phyloP scores from a whole-genome alignment of 768 basidiomycete species.

The Lentinula sp. region DNA sequence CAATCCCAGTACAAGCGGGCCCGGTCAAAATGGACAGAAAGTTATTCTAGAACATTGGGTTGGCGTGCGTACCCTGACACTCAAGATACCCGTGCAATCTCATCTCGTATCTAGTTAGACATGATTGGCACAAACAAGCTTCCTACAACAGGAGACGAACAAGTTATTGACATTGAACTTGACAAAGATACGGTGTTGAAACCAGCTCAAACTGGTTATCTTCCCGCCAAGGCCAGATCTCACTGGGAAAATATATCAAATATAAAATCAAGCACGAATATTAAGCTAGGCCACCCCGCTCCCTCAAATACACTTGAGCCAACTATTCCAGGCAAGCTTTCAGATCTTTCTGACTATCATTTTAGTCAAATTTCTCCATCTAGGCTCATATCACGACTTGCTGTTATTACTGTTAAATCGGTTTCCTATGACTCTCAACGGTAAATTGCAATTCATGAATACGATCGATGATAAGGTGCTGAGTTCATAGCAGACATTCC shows the following conservation, averaged over 20 bases:
- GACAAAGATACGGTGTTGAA: slow-evolving; percentile 39
- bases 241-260: slow-evolving; percentile 28
- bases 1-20: slow-evolving; percentile 21
- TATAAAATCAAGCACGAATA: background rate
- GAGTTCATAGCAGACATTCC: background rate
- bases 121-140: slow-evolving; percentile 6
- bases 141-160: slow-evolving; percentile 40
- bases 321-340: background rate
- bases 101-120: slow-evolving; percentile 29
- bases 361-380: too few relatives aligned
- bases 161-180: slow-evolving; percentile 47
- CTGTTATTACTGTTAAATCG: slow-evolving; percentile 25
- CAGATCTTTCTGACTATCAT: background rate
- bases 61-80: slow-evolving; percentile 27
- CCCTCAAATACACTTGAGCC: background rate
- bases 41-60: slow-evolving; percentile 49
- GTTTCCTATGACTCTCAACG: slow-evolving; percentile 40
- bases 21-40: slow-evolving; percentile 24
- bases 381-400: slow-evolving; percentile 17
- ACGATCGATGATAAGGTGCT: background rate
- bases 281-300: background rate
- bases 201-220: slow-evolving; percentile 24
- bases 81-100: background rate
- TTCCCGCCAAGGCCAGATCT: slow-evolving; percentile 24
- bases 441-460: slow-evolving; percentile 15